Percentiles rank a stretch among this genome's conserved stretches.
phyloP scores from a whole-genome alignment of 2,329 filamentous ascomycete species.

The Fusarium nisikadoi region DNA sequence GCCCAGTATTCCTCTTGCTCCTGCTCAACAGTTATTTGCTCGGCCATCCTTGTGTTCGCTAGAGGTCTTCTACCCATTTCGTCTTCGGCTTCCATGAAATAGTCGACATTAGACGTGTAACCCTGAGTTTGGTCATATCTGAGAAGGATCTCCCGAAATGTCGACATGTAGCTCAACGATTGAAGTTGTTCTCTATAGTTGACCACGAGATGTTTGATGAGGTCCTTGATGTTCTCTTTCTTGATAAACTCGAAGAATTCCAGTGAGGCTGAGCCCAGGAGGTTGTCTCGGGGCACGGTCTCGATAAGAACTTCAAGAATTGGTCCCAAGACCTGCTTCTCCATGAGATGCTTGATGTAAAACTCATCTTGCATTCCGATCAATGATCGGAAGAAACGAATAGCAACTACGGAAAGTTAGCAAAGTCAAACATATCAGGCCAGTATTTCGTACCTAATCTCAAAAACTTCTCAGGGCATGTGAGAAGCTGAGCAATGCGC shows the following conservation, averaged over 20 bases:
- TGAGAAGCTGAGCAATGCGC: slow-evolving; percentile 83
- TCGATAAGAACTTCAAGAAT: slow-evolving; percentile 85
- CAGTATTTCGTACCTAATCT: slow-evolving; percentile 74
- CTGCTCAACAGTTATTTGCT: slow-evolving; percentile 77
- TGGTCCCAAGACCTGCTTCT: slow-evolving; percentile 83
- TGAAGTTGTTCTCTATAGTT: slow-evolving; percentile 83
- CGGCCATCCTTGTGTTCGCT: slow-evolving; percentile 70
- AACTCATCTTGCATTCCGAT: slow-evolving; percentile 90
- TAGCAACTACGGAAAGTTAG: slow-evolving; percentile 69
- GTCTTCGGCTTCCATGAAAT: slow-evolving; percentile 77
- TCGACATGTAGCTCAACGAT: slow-evolving; percentile 82
- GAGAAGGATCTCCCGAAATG: slow-evolving; percentile 79
- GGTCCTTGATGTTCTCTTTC: slow-evolving; percentile 80
- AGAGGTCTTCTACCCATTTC: slow-evolving; percentile 59
- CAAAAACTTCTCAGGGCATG: slow-evolving; percentile 88
- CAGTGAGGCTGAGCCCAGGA: slow-evolving; percentile 91
- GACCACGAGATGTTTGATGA: slow-evolving; percentile 86
- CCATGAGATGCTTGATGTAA: slow-evolving; percentile 85
- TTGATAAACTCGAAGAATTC: slow-evolving; percentile 94
- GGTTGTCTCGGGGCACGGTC: slow-evolving; percentile 90
- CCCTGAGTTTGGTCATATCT: slow-evolving; percentile 83
- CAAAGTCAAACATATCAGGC: slow-evolving; percentile 14
- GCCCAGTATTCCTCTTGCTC: slow-evolving; percentile 96
- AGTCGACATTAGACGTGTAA: slow-evolving; percentile 73
- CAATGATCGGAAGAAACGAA: slow-evolving; percentile 93